Base-by-base conservation (phyloP, 345 rosid species). In the Zanthoxylum bungeanum region DNA sequence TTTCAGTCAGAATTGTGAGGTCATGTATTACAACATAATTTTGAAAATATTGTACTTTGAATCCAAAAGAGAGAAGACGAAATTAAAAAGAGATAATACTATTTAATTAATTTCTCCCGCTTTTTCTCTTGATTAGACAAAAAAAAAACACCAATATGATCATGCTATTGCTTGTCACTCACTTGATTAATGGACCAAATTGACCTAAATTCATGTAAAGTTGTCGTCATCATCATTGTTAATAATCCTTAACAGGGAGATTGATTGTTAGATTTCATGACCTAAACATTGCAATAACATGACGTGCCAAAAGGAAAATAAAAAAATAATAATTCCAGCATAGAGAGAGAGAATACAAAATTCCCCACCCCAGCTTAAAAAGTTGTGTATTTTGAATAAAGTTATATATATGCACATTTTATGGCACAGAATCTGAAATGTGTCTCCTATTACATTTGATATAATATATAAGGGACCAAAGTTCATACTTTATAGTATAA, bases 281-380 rank as follows among this genome's bases (percentile, higher is more conserved):
- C 78, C 75, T 42, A 36, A 0, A 53, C 60, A 39, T 71, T 62
- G 71, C 74, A 70, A 31, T 57, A 53, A 34, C 47, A 47, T 79
- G 82, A 79, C 71, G 72, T 53, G 47, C 58, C 53, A 53, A 24
- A 46, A 28, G 60, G 30, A 61, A 27, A n/a, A 31, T 28, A 14
- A 14, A 56, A 44, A n/a, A n/a, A n/a, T n/a, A n/a, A 44, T 44
- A 6, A 44, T 12, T 4, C 3, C 49, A 17, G 19, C 49, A 17
- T 14, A 14, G 49, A 44, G 49, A 44, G 16, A 14, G 49, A 44
- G 49, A 44, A 44, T 4, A 44, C 49, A 44, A 44, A 42, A 44
- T 44, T 44, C 57, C 27, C 57, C n/a, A 51, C 25, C n/a, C n/a
- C n/a, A n/a, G n/a, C n/a, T n/a, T 34, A 34, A 9, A 50, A 34